Evolutionary conservation across 345 rosid species (phyloP).

Genomic region (Chamaenerion angustifolium): DNA sequence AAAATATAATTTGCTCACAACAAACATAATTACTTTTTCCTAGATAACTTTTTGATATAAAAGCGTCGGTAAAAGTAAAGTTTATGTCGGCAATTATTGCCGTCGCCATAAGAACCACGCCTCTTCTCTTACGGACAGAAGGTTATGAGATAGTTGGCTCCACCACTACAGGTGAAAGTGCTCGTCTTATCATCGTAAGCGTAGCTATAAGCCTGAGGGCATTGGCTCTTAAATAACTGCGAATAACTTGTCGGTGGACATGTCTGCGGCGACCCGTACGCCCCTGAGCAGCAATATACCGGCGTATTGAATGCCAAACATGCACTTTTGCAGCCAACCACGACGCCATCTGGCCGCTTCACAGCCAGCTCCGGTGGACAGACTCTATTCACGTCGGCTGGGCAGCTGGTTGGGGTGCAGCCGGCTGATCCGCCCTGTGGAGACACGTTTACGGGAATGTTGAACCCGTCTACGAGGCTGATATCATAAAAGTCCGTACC

Average conservation of each 20-base stretch:
- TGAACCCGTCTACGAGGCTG: constrained; percentile 35
- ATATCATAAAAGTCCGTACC: constrained; percentile 30
- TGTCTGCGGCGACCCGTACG: constrained; percentile 8
- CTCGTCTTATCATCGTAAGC: constrained; percentile 28
- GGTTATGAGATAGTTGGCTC: constrained; percentile 24
- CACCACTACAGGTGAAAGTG: constrained; percentile 25
- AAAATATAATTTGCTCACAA: too few species aligned
- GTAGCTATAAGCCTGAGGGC: constrained; percentile 56
- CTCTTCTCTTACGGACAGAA: constrained; percentile 21
- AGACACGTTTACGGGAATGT: constrained; percentile 20
- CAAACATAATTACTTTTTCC: too few species aligned
- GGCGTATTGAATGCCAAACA: constrained; percentile 19
- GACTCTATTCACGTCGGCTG: constrained; percentile 15
- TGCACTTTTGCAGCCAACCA: constrained; percentile 34
- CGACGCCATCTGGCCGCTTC: constrained; percentile 9
- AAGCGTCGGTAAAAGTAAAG: too few species aligned
- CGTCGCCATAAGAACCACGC: too few species aligned
- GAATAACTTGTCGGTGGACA: constrained; percentile 37
- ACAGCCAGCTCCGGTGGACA: constrained; percentile 33
- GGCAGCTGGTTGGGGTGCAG: constrained; percentile 15
- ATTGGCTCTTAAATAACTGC: constrained; percentile 23
- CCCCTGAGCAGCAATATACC: constrained; percentile 33
- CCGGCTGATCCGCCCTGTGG: constrained; percentile 18
- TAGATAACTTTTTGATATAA: too few species aligned
- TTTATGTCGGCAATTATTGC: too few species aligned